These are phyloP conservation scores for Acanthamoeba healyi DNA, from an alignment of 208 protist genomes.

Conservation along the genomic window DNA sequence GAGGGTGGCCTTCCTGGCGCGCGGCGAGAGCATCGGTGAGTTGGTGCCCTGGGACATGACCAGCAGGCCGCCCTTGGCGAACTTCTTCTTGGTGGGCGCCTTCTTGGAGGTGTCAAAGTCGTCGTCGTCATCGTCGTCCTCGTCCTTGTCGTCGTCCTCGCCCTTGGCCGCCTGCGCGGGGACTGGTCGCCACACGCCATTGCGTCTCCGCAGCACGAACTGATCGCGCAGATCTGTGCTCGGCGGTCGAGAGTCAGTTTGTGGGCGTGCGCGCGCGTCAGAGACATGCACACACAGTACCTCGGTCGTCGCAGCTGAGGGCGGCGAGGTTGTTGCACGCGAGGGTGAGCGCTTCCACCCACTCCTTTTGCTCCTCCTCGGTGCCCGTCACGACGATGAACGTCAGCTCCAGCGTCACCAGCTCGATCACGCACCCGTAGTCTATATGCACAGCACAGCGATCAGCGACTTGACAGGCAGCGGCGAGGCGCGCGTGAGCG, in stretches of 20 bases:
- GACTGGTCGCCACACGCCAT: conserved; percentile 2
- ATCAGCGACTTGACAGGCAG: background rate
- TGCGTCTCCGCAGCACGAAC: background rate
- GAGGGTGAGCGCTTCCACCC: background rate
- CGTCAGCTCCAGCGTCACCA: conserved; percentile 18
- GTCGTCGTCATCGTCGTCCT: background rate
- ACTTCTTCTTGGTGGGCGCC: background rate
- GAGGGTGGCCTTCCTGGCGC: background rate
- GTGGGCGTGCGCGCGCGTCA: background rate
- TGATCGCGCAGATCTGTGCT: background rate
- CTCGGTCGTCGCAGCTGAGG: background rate
- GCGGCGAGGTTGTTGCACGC: conserved; percentile 22
- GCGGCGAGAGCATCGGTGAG: background rate
- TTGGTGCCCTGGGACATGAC: conserved; percentile 7
- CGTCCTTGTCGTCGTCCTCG: background rate
- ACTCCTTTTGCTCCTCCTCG: conserved; percentile 30
- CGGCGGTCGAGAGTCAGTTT: background rate
- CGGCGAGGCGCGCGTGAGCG: background rate
- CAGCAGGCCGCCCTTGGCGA: conserved; percentile 1
- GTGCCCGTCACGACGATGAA: conserved; percentile 5
- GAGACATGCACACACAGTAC: background rate
- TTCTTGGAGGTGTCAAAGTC: background rate
- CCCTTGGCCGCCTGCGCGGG: background rate
- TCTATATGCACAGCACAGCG: background rate
- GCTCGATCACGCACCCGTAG: conserved; percentile 15